These are phyloP conservation scores for Lipomyces japonicus DNA, from an alignment of 805 yeast species.

Conservation along the genomic window DNA sequence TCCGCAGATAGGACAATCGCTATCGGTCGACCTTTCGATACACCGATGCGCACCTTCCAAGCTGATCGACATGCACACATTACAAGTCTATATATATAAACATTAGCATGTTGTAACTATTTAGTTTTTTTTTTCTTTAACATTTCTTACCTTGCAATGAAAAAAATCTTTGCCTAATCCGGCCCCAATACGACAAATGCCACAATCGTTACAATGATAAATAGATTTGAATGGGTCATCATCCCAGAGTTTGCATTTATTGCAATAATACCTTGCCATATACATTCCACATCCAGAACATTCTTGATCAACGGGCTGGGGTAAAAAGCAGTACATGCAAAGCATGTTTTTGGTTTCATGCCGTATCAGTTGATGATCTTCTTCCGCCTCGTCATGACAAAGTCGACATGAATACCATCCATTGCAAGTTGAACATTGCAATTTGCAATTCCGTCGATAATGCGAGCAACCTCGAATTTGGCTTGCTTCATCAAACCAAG, in stretches of 20 bases:
- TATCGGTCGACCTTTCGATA: slow-evolving; percentile 80
- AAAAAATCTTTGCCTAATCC: slow-evolving; percentile 86
- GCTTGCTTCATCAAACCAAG: slow-evolving; percentile 40
- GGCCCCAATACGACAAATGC: slow-evolving; percentile 84
- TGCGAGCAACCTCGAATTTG: slow-evolving; percentile 67
- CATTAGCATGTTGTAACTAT: neutral
- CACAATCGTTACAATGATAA: slow-evolving; percentile 90
- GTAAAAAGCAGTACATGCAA: slow-evolving; percentile 75
- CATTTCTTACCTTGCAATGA: slow-evolving; percentile 58
- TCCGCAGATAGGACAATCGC: slow-evolving; percentile 89
- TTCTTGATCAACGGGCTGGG: slow-evolving; percentile 67
- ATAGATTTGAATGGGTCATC: slow-evolving; percentile 71
- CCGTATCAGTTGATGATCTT: slow-evolving; percentile 56
- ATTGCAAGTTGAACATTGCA: slow-evolving; percentile 72
- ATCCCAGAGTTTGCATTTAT: slow-evolving; percentile 75
- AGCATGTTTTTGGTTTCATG: slow-evolving; percentile 61
- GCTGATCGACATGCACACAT: slow-evolving; percentile 80
- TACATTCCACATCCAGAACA: slow-evolving; percentile 66
- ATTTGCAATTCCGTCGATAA: slow-evolving; percentile 76
- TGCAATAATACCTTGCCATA: slow-evolving; percentile 75
- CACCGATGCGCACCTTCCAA: slow-evolving; percentile 75
- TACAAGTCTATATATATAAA: slow-evolving; percentile 56
- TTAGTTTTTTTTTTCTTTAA: no score
- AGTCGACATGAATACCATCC: slow-evolving; percentile 78
- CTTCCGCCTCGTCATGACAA: slow-evolving; percentile 62